Base-by-base conservation (phyloP, 2,329 filamentous ascomycete genomes). In the Cladosporium phlei region DNA sequence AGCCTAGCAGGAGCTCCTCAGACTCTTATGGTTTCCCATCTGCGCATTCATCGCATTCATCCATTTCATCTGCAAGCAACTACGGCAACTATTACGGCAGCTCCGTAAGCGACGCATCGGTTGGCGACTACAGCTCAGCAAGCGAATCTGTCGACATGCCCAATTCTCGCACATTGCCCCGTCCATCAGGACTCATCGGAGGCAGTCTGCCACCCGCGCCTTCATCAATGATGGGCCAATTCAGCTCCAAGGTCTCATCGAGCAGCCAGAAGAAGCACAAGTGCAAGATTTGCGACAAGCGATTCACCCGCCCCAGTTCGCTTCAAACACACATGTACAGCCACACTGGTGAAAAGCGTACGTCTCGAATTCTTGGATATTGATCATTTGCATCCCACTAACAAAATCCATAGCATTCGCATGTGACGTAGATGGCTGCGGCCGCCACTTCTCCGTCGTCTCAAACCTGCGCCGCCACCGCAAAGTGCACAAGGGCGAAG, bases 191-290 rank as follows among this genome's bases (percentile, higher is more conserved):
- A 28, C 71, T 86, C 11, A 63, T 84, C 47, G 74, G 75, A 20
- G 72, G 72, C 33, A 81, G 76, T 48, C 77, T 83, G 24, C 88
- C 88, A 1, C 88, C 89, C 1, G 88, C 88, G 14, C 90, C 89
- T 2, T 87, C 94, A 64, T 94, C 90, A 0, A 96, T 98, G 89
- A 98, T 98, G 93, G 83, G 88, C 43, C 90, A 95, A 61, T 97
- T 97, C 72, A 96, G 88, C 70, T 96, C 91, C 53, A 96, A 96
- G 71, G 84, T 96, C 43, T 90, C 89, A 0, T 90, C 88, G 14
- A 95, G 88, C 70, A 93, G 91, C 8, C 89, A 96, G 66, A 97
- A 97, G 82, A 97, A 97, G 77, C 93, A 97, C 74, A 96, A 96
- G 75, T 97, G 91, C 79, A 96, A 95, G 72, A 87, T 97, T 50